Evolutionary conservation across 2,329 filamentous ascomycete species (phyloP), one percentile per base, ranked within the genome.

Genomic region (Penicillium italicum): DNA sequence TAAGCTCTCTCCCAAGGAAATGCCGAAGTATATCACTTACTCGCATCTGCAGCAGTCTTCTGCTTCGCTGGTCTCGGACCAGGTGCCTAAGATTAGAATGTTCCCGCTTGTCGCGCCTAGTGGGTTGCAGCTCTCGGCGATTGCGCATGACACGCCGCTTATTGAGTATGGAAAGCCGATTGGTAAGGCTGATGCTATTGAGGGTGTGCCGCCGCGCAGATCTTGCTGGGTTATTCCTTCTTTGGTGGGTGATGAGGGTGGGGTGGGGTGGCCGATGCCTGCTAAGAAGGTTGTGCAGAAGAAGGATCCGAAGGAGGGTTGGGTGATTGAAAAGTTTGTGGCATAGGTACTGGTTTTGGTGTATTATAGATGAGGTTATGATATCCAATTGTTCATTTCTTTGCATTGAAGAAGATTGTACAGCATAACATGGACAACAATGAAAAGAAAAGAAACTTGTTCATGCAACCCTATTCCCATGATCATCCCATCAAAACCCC

Each of bases 21-120:
- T 94, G 64, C 94, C 94, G 0, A 84, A 90, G 57, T 97, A 93
- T 69, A 82, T 97, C 55, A 80, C 96, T 18, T 99, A 97, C 77
- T 86, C 86, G 14, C 87, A 93, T 67, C 84, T 99, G 4, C 92
- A 96, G 70, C 85, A 86, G 54, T 79, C 81, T 2, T 78, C 85
- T 3, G 77, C 82, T 0, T 76, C 80, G 0, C 72, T 79, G 0
- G 76, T 83, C 4, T 75, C 80, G 0, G 80, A 80, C 26, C 87
- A 85, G 65, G 76, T 73, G 43, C 80, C 86, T 18, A 91, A 89
- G 74, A 91, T 91, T 30, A 79, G 94, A 41, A 95, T 99, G 89
- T 89, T 93, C 69, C 84, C 93, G 4, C 80, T 99, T 20, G 93
- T 91, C 2, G 85, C 92, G 28, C 79, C 96, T 7, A 89, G 85